A percentile compares a stretch with the other conserved stretches of the same genome.
phyloP scores from a whole-genome alignment of 768 basidiomycete species.

The Mycena capillaripes region DNA sequence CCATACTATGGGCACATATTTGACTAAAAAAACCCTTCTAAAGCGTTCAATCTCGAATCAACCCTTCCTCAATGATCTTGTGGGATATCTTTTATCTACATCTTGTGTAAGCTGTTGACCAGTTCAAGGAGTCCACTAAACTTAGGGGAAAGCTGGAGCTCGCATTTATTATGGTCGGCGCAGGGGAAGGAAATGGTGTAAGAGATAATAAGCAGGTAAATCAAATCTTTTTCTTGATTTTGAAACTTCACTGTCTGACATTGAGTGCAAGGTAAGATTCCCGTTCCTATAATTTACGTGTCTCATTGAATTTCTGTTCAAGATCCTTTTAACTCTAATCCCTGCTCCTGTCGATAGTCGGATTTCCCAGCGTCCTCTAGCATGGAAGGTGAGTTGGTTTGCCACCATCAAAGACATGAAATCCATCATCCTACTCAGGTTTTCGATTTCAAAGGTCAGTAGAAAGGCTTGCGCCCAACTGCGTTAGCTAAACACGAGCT shows the following conservation, averaged over 20 bases:
- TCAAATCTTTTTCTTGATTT: not conserved
- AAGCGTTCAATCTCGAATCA: not conserved
- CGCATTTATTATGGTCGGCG: not conserved
- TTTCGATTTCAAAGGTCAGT: not conserved
- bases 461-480: not conserved
- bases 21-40: not conserved
- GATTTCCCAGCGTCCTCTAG: not conserved
- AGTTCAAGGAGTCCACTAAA: not conserved
- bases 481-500: not conserved
- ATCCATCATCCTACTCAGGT: not conserved
- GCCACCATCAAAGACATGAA: not conserved
- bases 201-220: not conserved
- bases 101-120: not conserved
- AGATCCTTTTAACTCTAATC: not conserved
- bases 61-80: not conserved
- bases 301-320: not conserved
- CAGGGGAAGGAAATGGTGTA: no score
- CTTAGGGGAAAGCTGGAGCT: not conserved
- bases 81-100: not conserved
- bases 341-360: not conserved
- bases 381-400: not conserved
- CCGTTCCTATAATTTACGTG: not conserved
- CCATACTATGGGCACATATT: not conserved
- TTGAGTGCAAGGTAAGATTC: not conserved
- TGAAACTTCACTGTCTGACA: no score